Evolutionary conservation across 441 rosid genomes (phyloP).

Genomic region (Pelargonium australe): DNA sequence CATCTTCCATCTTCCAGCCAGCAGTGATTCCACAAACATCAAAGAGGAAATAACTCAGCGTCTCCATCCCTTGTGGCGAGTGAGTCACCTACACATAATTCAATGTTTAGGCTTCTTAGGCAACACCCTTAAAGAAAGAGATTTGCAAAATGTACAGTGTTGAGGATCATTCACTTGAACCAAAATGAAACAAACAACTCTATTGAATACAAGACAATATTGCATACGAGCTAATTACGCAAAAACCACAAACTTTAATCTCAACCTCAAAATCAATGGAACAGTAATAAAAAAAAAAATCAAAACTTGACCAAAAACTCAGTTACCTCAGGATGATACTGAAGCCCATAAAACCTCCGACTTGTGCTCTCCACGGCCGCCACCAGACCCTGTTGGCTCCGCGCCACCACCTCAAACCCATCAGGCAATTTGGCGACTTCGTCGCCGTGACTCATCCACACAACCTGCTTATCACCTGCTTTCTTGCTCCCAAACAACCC

Average conservation of each 20-base stretch:
- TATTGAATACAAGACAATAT: no score
- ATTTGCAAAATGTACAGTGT: neutral
- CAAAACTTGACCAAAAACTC: neutral
- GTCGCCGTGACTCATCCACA: constrained; percentile 97
- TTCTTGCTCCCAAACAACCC: constrained; percentile 54
- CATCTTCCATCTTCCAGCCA: constrained; percentile 83
- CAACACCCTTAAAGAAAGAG: neutral
- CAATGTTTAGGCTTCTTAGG: constrained; percentile 8
- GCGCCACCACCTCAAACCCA: constrained; percentile 69
- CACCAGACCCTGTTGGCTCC: constrained; percentile 74
- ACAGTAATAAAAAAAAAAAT: neutral
- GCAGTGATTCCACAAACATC: constrained; percentile 65
- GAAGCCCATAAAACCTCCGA: constrained; percentile 72
- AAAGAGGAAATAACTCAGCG: constrained; percentile 58
- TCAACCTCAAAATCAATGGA: neutral
- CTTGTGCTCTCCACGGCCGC: constrained; percentile 60
- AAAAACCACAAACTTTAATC: neutral
- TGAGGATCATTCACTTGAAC: neutral
- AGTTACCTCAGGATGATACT: constrained; percentile 88
- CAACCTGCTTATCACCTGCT: constrained; percentile 62
- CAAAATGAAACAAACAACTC: neutral
- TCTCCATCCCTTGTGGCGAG: constrained; percentile 88
- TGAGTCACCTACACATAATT: constrained; percentile 65
- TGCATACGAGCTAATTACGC: no score
- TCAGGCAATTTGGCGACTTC: constrained; percentile 58